phyloP scores from a whole-genome alignment of 495 filamentous ascomycete genomes.

The Niebla homalea region DNA sequence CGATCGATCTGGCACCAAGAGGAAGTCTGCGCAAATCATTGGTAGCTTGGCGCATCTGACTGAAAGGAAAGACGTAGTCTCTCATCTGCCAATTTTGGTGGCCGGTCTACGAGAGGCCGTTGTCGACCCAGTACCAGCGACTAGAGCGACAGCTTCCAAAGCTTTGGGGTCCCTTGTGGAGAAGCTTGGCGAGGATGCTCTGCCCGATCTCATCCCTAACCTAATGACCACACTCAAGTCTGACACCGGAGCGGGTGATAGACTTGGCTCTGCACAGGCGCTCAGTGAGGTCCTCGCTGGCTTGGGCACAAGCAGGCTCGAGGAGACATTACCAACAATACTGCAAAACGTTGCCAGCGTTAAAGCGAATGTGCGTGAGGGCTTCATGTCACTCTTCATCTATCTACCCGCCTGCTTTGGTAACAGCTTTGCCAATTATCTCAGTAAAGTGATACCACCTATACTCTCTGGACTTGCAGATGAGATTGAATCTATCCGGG shows the following conservation, averaged over 20 bases:
- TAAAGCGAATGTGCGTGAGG: constrained; percentile 83
- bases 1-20: constrained; percentile 85
- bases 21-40: constrained; percentile 93
- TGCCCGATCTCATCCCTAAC: constrained; percentile 93
- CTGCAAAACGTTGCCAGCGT: constrained; percentile 89
- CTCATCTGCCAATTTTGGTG: constrained; percentile 85
- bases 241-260: constrained; percentile 87
- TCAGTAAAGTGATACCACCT: constrained; percentile 89
- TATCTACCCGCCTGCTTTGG: constrained; percentile 98
- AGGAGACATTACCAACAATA: constrained; percentile 94
- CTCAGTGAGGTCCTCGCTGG: constrained; percentile 94
- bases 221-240: constrained; percentile 97
- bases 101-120: constrained; percentile 78
- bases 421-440: constrained; percentile 93
- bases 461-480: constrained; percentile 91
- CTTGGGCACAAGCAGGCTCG: constrained; percentile 76
- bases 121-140: constrained; percentile 91
- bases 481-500: constrained; percentile 87
- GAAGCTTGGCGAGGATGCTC: constrained; percentile 91
- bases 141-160: constrained; percentile 92
- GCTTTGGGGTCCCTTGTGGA: constrained; percentile 89
- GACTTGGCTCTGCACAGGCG: constrained; percentile 90
- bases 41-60: constrained; percentile 94
- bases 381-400: constrained; percentile 99
- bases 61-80: constrained; percentile 82